Evolutionary conservation across 2,329 filamentous ascomycete species (phyloP).

Genomic region (Lachnellula subtilissima): DNA sequence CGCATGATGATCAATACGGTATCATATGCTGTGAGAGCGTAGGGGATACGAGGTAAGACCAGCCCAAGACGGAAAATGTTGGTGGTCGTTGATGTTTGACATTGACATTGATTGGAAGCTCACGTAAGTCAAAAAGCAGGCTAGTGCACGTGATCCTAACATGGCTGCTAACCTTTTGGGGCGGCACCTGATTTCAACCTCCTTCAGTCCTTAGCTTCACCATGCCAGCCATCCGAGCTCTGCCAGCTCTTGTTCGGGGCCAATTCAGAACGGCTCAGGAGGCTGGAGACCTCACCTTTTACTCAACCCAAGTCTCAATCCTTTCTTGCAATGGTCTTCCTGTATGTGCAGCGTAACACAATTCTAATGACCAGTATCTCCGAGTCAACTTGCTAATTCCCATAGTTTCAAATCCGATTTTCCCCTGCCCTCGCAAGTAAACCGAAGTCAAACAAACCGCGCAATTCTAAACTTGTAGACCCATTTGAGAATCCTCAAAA

Average conservation of each 20-base stretch:
- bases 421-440: constrained; percentile 65
- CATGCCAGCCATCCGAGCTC: constrained; percentile 16
- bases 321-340: constrained; percentile 25
- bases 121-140: too few species aligned
- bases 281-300: constrained; percentile 27
- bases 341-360: constrained; percentile 15
- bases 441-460: constrained; percentile 42
- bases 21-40: too few species aligned
- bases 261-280: constrained; percentile 27
- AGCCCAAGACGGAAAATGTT: too few species aligned
- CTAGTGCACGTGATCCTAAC: too few species aligned
- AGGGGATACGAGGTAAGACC: too few species aligned
- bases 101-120: too few species aligned
- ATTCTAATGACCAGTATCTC: not conserved
- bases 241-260: constrained; percentile 26
- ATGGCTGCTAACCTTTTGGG: too few species aligned
- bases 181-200: too few species aligned
- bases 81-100: too few species aligned
- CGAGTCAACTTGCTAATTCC: constrained; percentile 1
- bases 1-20: too few species aligned
- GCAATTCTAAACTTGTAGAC: constrained; percentile 43
- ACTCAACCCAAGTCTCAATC: constrained; percentile 26
- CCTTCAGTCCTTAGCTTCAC: not conserved
- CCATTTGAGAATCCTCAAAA: constrained; percentile 59
- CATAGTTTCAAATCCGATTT: constrained; percentile 68